Percentiles rank a stretch among this genome's conserved stretches.
These are phyloP conservation scores for Fomitiporia mediterranea DNA, from an alignment of 1,284 basidiomycete genomes.

Conservation along the genomic window DNA sequence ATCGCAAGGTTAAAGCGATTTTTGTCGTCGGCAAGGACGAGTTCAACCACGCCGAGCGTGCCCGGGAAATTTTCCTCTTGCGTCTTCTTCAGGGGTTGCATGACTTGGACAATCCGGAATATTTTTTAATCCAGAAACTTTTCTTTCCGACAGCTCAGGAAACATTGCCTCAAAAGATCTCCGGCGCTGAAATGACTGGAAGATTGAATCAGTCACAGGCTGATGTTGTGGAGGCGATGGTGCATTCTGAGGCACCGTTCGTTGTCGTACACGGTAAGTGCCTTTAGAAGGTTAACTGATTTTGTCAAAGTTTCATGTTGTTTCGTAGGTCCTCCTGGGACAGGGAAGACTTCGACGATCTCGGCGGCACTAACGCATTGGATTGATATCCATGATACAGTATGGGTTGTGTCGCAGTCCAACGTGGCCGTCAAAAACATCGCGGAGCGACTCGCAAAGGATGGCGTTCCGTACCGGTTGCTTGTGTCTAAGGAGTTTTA, in stretches of 20 bases:
- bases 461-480: slow-evolving; percentile 38
- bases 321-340: slow-evolving; percentile 30
- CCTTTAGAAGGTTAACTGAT: not conserved
- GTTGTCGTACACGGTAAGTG: slow-evolving; percentile 31
- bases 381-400: slow-evolving; percentile 13
- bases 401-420: slow-evolving; percentile 32
- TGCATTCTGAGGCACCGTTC: slow-evolving; percentile 24
- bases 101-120: slow-evolving; percentile 26
- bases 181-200: not conserved
- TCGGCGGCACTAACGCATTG: slow-evolving; percentile 25
- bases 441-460: slow-evolving; percentile 36
- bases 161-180: not conserved
- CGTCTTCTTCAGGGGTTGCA: slow-evolving; percentile 29
- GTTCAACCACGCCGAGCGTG: slow-evolving; percentile 32
- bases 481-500: slow-evolving; percentile 48
- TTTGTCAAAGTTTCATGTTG: not conserved
- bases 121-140: slow-evolving; percentile 28
- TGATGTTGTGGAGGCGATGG: slow-evolving; percentile 26
- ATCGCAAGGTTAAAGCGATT: slow-evolving; percentile 25
- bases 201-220: slow-evolving; percentile 32
- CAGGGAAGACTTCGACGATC: slow-evolving; percentile 33
- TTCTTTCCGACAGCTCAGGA: slow-evolving; percentile 30
- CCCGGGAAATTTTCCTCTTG: slow-evolving; percentile 33
- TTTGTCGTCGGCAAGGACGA: slow-evolving; percentile 36
- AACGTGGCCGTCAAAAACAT: slow-evolving; percentile 48